Evolutionary conservation across 2,329 filamentous ascomycete species (phyloP).

Genomic region (Trichoderma polysporum): DNA sequence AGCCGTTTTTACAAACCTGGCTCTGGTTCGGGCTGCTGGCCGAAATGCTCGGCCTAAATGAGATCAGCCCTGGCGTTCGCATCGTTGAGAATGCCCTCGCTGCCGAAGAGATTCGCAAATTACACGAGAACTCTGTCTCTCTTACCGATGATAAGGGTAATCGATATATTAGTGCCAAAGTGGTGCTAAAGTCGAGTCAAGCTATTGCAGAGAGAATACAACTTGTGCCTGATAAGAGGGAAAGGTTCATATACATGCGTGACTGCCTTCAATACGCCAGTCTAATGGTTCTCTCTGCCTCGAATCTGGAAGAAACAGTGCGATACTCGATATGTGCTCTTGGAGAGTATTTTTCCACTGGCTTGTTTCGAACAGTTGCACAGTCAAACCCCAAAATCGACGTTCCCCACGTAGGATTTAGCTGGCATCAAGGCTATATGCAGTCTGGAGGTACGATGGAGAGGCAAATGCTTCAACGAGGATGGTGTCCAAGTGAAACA

Average conservation of each 20-base stretch:
- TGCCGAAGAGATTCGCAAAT: conserved; percentile 20
- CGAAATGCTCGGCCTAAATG: conserved; percentile 33
- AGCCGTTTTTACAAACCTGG: conserved; percentile 36
- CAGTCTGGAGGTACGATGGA: conserved; percentile 24
- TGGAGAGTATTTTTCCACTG: conserved; percentile 29
- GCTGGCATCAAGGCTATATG: conserved; percentile 26
- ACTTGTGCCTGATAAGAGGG: conserved; percentile 9
- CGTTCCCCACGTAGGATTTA: conserved; percentile 22
- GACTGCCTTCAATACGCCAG: conserved; percentile 25
- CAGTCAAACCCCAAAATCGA: conserved; percentile 18
- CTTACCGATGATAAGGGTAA: conserved; percentile 14
- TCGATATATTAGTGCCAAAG: conserved; percentile 10
- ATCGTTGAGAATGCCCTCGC: conserved; percentile 20
- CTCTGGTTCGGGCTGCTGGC: conserved; percentile 35
- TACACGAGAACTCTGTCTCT: conserved; percentile 21
- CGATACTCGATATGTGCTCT: conserved; percentile 32
- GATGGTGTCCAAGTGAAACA: conserved; percentile 37
- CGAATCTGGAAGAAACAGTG: conserved; percentile 28
- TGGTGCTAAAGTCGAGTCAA: not conserved
- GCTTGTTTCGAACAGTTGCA: not conserved
- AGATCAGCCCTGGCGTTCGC: conserved; percentile 21
- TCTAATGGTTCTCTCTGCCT: conserved; percentile 20
- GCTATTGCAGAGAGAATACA: conserved; percentile 22
- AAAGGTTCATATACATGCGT: conserved; percentile 25
- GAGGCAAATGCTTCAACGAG: conserved; percentile 29